Base-by-base conservation (phyloP, 495 filamentous ascomycete genomes). In the Alectoria sarmentosa region DNA sequence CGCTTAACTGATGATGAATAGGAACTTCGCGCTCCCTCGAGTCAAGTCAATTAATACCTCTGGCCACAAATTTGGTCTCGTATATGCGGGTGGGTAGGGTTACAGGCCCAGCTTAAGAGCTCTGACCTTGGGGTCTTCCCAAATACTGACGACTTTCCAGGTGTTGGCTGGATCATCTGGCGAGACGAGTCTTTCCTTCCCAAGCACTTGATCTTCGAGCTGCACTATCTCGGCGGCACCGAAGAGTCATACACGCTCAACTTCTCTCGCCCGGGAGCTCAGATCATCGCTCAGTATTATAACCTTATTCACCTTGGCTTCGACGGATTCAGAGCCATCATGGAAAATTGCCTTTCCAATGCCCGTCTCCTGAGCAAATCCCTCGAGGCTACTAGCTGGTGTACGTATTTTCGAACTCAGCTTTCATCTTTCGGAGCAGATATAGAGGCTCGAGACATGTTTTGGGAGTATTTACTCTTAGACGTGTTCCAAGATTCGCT, bases 121-220 rank as follows among this genome's bases (percentile, higher is more conserved):
- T 59, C 17, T 39, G n/a, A 58, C 28, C 23, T 39, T 30, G 86
- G 88, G 17, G 85, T 84, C 65, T 74, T 84, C 4, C 14, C 49
- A 30, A 3, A 54, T 54, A 28, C 49, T 54, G 49, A 87, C 14
- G 14, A 19, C n/a, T 0, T 30, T 7, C 28, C 15, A 54, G 49
- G 88, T 7, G 77, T 91, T 1, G 88, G 88, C 8, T 91, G 88
- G 88, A 85, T 89, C 46, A 80, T 90, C 69, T 91, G 86, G 86
- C 81, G 88, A 32, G 85, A 88, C 69, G 80, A 88, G 67, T 74
- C 82, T 21, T 85, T 77, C 66, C 82, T 91, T 28, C 87, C 88
- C n/a, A 82, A 85, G 66, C 79, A 89, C 62, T 77, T 90, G 11
- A 79, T 90, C 68, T 90, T 91, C 69, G 84, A 90, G 68, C 78